phyloP scores from a whole-genome alignment of 768 basidiomycete genomes.

The Suillus lakei region DNA sequence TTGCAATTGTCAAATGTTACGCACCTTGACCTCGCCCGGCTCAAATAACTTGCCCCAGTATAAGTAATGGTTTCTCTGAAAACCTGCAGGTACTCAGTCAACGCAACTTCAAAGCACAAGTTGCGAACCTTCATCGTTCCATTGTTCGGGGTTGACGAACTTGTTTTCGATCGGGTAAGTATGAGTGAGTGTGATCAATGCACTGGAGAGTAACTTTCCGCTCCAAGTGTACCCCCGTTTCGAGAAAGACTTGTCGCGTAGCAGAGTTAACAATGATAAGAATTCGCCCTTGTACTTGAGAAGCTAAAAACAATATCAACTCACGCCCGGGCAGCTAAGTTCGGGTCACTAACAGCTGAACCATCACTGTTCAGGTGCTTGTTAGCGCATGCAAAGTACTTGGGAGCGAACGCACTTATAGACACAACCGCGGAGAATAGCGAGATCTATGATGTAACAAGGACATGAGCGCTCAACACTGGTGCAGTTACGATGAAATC shows the following conservation, averaged over 20 bases:
- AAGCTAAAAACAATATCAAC: constrained; percentile 45
- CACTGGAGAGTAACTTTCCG: constrained; percentile 74
- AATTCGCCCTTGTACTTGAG: constrained; percentile 67
- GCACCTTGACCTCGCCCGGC: constrained; percentile 70
- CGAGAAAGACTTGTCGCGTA: constrained; percentile 74
- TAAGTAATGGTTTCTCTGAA: constrained; percentile 67
- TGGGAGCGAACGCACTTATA: constrained; percentile 59
- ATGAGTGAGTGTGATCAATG: constrained; percentile 75
- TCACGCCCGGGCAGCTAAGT: neutral
- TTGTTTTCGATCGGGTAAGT: constrained; percentile 83
- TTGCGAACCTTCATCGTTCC: constrained; percentile 66
- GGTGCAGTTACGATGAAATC: constrained; percentile 25
- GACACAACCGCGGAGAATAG: constrained; percentile 78
- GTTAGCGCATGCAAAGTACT: neutral
- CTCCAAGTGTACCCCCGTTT: constrained; percentile 86
- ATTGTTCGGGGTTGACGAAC: constrained; percentile 79
- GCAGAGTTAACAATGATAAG: constrained; percentile 59
- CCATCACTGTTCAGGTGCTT: constrained; percentile 51
- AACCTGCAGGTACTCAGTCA: constrained; percentile 48
- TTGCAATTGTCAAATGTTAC: constrained; percentile 16
- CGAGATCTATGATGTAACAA: constrained; percentile 54
- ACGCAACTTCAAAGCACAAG: neutral
- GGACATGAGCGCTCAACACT: neutral
- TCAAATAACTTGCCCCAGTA: constrained; percentile 84
- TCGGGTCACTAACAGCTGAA: constrained; percentile 37